Evolutionary conservation across 2,329 filamentous ascomycete species (phyloP).

Genomic region (Fusarium hostae): DNA sequence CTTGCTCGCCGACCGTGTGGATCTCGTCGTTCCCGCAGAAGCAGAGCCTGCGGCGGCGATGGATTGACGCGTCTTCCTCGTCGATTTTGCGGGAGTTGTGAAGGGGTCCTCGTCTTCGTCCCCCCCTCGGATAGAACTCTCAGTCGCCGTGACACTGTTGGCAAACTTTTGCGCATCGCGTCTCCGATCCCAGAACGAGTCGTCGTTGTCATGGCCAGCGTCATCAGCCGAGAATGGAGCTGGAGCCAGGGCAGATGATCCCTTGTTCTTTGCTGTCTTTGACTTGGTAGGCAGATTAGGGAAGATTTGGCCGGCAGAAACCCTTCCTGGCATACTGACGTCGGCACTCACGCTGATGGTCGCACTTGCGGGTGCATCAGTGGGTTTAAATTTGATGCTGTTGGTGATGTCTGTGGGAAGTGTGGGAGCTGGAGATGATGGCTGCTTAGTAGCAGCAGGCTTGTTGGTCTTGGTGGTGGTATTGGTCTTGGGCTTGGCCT

Average conservation of each 20-base stretch:
- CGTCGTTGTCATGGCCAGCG: constrained; percentile 47
- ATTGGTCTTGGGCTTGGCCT: constrained; percentile 46
- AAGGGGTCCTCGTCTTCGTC: constrained; percentile 43
- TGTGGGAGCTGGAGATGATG: constrained; percentile 48
- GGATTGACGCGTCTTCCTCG: constrained; percentile 52
- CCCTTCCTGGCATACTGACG: constrained; percentile 55
- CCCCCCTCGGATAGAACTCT: constrained; percentile 54
- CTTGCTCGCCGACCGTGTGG: constrained; percentile 64
- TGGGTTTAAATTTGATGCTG: constrained; percentile 1
- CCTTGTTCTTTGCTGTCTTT: constrained; percentile 46
- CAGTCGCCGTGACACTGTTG: constrained; percentile 48
- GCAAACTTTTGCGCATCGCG: constrained; percentile 55
- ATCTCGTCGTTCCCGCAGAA: constrained; percentile 51
- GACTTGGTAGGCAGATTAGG: constrained; percentile 48
- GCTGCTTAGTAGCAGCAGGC: constrained; percentile 50
- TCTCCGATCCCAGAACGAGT: constrained; percentile 50
- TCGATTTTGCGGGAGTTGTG: constrained; percentile 48
- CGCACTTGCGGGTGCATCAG: constrained; percentile 41
- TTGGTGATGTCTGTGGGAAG: constrained; percentile 29
- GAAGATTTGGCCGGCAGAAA: constrained; percentile 49
- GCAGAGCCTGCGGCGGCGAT: constrained; percentile 36
- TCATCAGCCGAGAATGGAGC: constrained; percentile 40
- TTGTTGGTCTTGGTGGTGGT: constrained; percentile 48
- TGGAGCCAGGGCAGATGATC: constrained; percentile 34
- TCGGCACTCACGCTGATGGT: constrained; percentile 44